Evolutionary conservation across 768 basidiomycete genomes (phyloP).

Genomic region (Pholiota microspora): DNA sequence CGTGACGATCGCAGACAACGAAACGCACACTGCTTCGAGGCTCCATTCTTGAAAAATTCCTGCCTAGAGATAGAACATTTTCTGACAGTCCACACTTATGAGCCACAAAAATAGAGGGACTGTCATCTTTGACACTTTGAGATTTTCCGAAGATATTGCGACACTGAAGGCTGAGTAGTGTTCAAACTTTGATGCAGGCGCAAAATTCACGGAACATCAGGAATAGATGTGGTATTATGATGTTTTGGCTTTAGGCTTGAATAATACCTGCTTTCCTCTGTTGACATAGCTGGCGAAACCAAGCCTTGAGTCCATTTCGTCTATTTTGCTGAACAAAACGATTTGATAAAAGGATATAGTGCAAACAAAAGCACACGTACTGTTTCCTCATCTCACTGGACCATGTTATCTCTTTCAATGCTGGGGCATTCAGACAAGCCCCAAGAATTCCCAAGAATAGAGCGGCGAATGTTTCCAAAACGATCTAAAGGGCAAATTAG

Average conservation of each 20-base stretch:
- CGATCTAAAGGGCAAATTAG: constrained; percentile 42
- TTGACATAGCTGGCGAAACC: constrained; percentile 64
- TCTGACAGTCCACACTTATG: not conserved
- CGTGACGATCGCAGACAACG: not conserved
- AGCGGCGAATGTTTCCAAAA: constrained; percentile 62
- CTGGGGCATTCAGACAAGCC: constrained; percentile 65
- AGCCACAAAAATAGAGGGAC: not conserved
- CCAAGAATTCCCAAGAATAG: constrained; percentile 71
- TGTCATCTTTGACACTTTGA: not conserved
- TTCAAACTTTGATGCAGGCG: not conserved
- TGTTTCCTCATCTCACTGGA: constrained; percentile 84
- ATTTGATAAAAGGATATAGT: not conserved
- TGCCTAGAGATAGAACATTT: not conserved
- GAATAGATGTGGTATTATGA: not conserved
- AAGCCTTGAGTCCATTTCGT: constrained; percentile 70
- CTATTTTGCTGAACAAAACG: constrained; percentile 51
- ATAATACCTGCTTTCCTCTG: constrained; percentile 49
- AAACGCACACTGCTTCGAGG: not conserved
- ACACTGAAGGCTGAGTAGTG: not conserved
- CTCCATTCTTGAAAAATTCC: not conserved
- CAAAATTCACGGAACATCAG: not conserved
- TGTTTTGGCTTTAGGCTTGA: not conserved
- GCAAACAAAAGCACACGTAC: constrained; percentile 36
- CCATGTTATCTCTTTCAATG: constrained; percentile 83
- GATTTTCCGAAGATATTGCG: not conserved